Conservation (phyloP, 2,329 filamentous ascomycete genomes). For the Zarea fungicola region DNA sequence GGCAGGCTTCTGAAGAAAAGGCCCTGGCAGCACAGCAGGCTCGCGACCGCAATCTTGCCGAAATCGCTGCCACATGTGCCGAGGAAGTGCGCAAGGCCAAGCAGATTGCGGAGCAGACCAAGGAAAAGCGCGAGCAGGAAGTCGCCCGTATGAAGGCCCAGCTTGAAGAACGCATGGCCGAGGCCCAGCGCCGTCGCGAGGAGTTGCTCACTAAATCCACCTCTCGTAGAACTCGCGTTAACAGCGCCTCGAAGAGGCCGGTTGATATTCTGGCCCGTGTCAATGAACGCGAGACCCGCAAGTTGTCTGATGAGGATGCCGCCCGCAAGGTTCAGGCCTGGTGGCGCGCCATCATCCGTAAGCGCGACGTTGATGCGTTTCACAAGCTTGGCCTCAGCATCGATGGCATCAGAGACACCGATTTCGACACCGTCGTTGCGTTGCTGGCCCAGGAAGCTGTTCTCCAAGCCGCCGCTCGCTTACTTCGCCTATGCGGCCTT, state of each 20-base stretch:
- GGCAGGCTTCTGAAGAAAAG: conserved; percentile 67
- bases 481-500: conserved; percentile 66
- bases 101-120: conserved; percentile 75
- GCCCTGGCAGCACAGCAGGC: conserved; percentile 73
- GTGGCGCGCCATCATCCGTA: conserved; percentile 59
- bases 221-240: conserved; percentile 47
- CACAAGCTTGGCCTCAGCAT: conserved; percentile 62
- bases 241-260: conserved; percentile 49
- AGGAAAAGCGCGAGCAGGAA: conserved; percentile 72
- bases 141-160: conserved; percentile 63
- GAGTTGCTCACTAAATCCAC: conserved; percentile 54
- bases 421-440: conserved; percentile 68
- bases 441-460: conserved; percentile 64
- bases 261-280: conserved; percentile 42
- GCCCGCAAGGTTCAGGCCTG: conserved; percentile 62
- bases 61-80: conserved; percentile 75
- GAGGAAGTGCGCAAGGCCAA: conserved; percentile 80
- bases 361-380: conserved; percentile 60
- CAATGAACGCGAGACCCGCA: conserved; percentile 40
- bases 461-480: conserved; percentile 57
- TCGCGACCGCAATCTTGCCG: conserved; percentile 73
- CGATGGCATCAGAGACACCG: conserved; percentile 62
- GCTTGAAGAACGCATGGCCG: conserved; percentile 75
- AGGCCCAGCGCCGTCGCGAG: conserved; percentile 67
- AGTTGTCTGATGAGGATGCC: conserved; percentile 56